These are phyloP conservation scores for Venturia asperata DNA, from an alignment of 2,329 filamentous ascomycete genomes.

Conservation along the genomic window DNA sequence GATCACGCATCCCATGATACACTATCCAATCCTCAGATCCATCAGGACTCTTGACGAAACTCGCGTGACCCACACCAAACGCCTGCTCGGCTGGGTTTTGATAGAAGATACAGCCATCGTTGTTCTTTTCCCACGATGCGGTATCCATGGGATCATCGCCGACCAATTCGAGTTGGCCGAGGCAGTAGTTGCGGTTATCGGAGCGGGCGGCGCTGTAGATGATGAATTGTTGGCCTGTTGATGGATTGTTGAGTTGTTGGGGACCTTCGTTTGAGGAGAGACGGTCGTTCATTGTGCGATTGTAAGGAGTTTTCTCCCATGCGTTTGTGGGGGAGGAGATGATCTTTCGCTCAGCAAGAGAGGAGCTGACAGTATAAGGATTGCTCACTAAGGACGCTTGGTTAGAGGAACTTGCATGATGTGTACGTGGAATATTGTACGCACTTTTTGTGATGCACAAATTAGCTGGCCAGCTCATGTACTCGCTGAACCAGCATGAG, in stretches of 20 bases:
- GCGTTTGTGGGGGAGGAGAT: constrained; percentile 42
- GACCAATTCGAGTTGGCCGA: constrained; percentile 44
- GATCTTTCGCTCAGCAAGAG: constrained; percentile 41
- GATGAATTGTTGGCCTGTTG: constrained; percentile 42
- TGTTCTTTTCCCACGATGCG: constrained; percentile 43
- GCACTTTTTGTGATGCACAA: constrained; percentile 43
- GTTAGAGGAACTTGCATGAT: not conserved
- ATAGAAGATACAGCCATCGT: constrained; percentile 43
- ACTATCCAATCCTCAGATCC: constrained; percentile 45
- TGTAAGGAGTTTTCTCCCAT: constrained; percentile 48
- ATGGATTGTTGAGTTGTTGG: constrained; percentile 43
- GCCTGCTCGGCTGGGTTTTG: constrained; percentile 40
- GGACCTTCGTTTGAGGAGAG: constrained; percentile 46
- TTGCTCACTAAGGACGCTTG: constrained; percentile 30
- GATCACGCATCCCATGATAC: constrained; percentile 47
- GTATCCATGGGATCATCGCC: constrained; percentile 45
- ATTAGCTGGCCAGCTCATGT: constrained; percentile 46
- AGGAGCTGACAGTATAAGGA: constrained; percentile 42
- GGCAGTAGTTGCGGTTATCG: constrained; percentile 49
- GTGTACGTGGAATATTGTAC: not conserved
- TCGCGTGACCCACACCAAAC: constrained; percentile 46
- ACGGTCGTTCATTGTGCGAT: constrained; percentile 40
- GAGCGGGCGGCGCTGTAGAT: constrained; percentile 44
- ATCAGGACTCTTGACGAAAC: constrained; percentile 44
- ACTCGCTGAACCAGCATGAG: constrained; percentile 37